phyloP scores from a whole-genome alignment of 495 filamentous ascomycete genomes.

The Aspergillus asperescens region DNA sequence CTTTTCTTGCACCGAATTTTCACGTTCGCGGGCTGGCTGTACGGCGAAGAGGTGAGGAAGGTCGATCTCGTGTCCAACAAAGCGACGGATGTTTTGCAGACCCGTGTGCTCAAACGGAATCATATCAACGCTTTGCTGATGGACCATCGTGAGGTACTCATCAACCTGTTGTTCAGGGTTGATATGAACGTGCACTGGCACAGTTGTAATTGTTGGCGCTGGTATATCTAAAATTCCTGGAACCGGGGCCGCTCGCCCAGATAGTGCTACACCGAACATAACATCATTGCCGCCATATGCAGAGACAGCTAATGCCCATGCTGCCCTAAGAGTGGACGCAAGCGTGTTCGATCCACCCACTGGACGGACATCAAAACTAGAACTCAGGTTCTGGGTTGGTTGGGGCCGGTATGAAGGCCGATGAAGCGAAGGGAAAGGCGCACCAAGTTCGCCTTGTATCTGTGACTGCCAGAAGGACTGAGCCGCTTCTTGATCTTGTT shows the following conservation, averaged over 20 bases:
- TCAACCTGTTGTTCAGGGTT: slow-evolving; percentile 19
- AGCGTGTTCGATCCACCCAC: slow-evolving; percentile 24
- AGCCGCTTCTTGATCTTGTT: slow-evolving; percentile 10
- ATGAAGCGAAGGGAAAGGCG: neutral
- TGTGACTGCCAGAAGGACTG: slow-evolving; percentile 5
- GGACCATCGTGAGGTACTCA: slow-evolving; percentile 29
- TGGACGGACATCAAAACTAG: neutral
- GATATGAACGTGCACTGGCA: slow-evolving; percentile 29
- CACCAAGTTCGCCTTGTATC: slow-evolving; percentile 6
- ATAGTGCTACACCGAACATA: slow-evolving; percentile 36
- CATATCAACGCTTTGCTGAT: slow-evolving; percentile 28
- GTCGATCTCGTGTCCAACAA: slow-evolving; percentile 1
- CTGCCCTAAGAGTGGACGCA: slow-evolving; percentile 39
- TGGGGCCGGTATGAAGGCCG: neutral
- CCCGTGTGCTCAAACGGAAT: slow-evolving; percentile 13
- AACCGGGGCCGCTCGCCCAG: slow-evolving; percentile 35
- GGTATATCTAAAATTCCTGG: slow-evolving; percentile 36
- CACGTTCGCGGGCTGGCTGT: slow-evolving; percentile 1
- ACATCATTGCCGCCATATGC: slow-evolving; percentile 33
- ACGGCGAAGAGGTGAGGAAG: slow-evolving; percentile 7
- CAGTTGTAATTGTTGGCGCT: slow-evolving; percentile 40
- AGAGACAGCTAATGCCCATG: slow-evolving; percentile 37
- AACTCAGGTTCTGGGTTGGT: neutral
- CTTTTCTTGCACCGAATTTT: neutral
- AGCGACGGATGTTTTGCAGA: slow-evolving; percentile 9